Evolutionary conservation across 768 basidiomycete genomes (phyloP).

Genomic region (Serendipita indica): DNA sequence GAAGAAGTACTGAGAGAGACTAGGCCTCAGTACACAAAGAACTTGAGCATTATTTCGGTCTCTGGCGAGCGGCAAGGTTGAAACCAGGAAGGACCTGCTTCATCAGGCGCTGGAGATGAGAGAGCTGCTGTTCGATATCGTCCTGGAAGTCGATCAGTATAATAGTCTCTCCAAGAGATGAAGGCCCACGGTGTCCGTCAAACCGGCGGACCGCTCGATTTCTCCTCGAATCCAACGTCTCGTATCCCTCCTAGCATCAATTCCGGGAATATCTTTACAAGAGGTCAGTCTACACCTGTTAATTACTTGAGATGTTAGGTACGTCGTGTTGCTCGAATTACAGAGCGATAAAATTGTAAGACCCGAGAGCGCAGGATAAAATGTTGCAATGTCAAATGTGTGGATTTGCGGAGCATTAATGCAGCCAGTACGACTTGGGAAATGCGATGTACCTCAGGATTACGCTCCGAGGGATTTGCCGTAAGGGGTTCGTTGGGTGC

Average conservation of each 20-base stretch:
- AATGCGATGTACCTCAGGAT: too few species aligned
- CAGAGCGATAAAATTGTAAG: background rate
- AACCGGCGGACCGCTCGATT: background rate
- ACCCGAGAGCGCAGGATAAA: background rate
- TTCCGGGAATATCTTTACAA: background rate
- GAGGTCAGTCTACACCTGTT: background rate
- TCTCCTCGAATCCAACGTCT: background rate
- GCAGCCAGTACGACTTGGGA: too few species aligned
- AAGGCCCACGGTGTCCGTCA: background rate
- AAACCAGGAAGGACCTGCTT: slow-evolving; percentile 7
- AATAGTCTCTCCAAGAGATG: background rate
- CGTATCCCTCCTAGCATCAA: background rate
- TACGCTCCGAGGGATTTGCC: too few species aligned
- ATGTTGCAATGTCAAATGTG: background rate
- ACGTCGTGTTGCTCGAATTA: slow-evolving; percentile 1
- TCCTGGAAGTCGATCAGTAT: background rate
- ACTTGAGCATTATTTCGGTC: too few species aligned
- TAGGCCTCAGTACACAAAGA: too few species aligned
- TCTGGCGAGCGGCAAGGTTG: background rate
- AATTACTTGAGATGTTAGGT: background rate
- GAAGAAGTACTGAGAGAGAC: too few species aligned
- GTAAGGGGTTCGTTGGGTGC: too few species aligned
- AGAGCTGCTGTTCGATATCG: background rate
- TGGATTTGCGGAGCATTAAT: background rate
- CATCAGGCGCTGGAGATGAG: slow-evolving; percentile 1